These are phyloP conservation scores for Dictyostelium capitatum DNA, from an alignment of 78 protist genomes.

Conservation along the genomic window DNA sequence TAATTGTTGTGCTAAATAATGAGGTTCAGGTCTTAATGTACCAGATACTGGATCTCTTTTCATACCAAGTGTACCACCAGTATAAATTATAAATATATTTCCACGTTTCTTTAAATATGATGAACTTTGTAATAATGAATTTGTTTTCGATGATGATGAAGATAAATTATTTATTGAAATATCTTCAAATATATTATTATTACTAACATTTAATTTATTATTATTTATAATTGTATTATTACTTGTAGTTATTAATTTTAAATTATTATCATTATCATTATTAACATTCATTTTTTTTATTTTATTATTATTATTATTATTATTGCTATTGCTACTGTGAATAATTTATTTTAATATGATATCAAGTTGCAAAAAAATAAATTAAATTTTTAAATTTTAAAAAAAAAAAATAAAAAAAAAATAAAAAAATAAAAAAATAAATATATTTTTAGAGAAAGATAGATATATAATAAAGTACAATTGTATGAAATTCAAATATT, in stretches of 20 bases:
- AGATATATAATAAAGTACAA: too few relatives aligned
- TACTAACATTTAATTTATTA: background rate
- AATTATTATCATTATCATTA: too few relatives aligned
- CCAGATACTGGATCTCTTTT: constrained; percentile 57
- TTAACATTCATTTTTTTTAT: background rate
- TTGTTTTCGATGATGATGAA: constrained; percentile 6
- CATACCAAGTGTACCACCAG: constrained; percentile 95
- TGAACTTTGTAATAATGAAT: background rate
- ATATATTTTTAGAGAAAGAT: too few relatives aligned
- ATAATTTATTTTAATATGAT: background rate
- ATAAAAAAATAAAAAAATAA: too few relatives aligned
- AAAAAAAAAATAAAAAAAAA: too few relatives aligned
- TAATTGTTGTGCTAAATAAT: constrained; percentile 51
- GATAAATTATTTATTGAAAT: constrained; percentile 14
- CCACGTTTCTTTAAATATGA: constrained; percentile 1
- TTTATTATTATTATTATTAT: background rate
- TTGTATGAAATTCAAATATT: too few relatives aligned
- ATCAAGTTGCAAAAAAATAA: too few relatives aligned
- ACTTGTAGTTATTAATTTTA: background rate
- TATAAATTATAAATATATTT: constrained; percentile 84
- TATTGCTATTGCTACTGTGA: background rate
- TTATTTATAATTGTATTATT: background rate
- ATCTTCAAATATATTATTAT: constrained; percentile 23
- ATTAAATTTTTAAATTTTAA: too few relatives aligned
- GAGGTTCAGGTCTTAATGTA: constrained; percentile 62